Base-by-base conservation (phyloP, 2,329 filamentous ascomycete species). In the Penicillium sp. region DNA sequence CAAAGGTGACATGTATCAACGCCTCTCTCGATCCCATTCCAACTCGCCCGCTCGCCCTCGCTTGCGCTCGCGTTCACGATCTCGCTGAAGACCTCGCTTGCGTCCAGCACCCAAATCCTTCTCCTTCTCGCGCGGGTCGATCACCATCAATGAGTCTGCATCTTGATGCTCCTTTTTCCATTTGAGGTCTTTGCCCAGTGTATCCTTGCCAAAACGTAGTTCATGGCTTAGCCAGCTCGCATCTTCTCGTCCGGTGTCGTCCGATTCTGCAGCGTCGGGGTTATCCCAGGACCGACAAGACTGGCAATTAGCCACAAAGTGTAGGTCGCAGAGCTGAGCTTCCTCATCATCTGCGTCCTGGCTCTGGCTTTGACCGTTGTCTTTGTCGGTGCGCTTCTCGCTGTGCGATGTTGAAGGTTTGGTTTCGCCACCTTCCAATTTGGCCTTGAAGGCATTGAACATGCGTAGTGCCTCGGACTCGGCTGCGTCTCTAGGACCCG, bases 271-370 rank as follows among this genome's bases (percentile, higher is more conserved):
- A 4, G 51, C 41, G 4, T 58, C 48, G 7, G 62, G 54, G 41
- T 84, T 79, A 63, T 95, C 87, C 89, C 91, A 95, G 0, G 86
- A 81, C 50, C 82, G 83, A 69, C 93, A 97, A 39, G 89, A 95
- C 66, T 95, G 89, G 69, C 93, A 98, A 62, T 95, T 88, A 42
- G 87, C 88, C 55, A 98, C 95, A 69, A 97, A 98, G 68, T 98
- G 93, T 31, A 98, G 74, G 67, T 97, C 93, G 65, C 93, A 98
- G 3, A 95, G 77, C 43, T 79, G 79, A 2, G 83, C 84, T 66
- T 95, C 89, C 33, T 87, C 84, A 15, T 79, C 78, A 6, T 69
- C 62, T 7, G 44, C 57, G 8, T 61, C 56, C 42, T 52, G 52
- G 15, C 62, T 51, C 10, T 56, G 41, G 27, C 42, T 25, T 46